Base-by-base conservation (phyloP, 2,329 filamentous ascomycete species). In the Colletotrichum lupini region DNA sequence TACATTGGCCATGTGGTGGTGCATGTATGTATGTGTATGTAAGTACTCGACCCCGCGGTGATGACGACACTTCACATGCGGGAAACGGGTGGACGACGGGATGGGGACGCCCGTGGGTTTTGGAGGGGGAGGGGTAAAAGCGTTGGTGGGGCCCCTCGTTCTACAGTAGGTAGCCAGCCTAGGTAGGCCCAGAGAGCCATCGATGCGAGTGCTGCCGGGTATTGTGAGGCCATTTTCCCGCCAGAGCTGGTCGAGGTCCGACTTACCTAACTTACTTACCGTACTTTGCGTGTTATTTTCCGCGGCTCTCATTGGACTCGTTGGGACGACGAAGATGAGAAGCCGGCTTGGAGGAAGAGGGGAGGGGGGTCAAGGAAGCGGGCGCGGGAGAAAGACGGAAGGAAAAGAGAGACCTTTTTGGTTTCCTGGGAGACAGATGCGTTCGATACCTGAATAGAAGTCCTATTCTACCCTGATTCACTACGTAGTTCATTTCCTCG, bases 11-110 rank as follows among this genome's bases (percentile, higher is more conserved):
- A 8, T 49, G 37, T 19, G 12, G 32, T 12, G 32, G 32, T 35
- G 32, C 11, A 11, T 12, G 32, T 12, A 5, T 12, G 32, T 35
- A 12, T 35, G 32, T 32, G 1, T 11, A 32, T 32, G 2, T 11
- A 32, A 32, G 42, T 49, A 26, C 30, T 63, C 19, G 26, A 56
- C 49, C 61, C 61, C 61, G 58, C 59, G 53, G 62, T 56, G 52
- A 73, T 73, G 70, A 73, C 67, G 70, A 73, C 70, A 73, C 70
- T 73, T 52, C 55, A 65, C 70, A 73, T 73, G 70, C 19, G 30
- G 28, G 62, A 65, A 14, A 56, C 22, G 42, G 42, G 59, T 37
- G 42, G 55, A 65, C 12, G 28, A 60, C 42, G 42, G 42, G 42
- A 49, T 49, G 19, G 42, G 42, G 42, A 42, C 42, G 42, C 42